These are phyloP conservation scores for Penicillium ucsense DNA, from an alignment of 495 filamentous ascomycete species.

Conservation along the genomic window DNA sequence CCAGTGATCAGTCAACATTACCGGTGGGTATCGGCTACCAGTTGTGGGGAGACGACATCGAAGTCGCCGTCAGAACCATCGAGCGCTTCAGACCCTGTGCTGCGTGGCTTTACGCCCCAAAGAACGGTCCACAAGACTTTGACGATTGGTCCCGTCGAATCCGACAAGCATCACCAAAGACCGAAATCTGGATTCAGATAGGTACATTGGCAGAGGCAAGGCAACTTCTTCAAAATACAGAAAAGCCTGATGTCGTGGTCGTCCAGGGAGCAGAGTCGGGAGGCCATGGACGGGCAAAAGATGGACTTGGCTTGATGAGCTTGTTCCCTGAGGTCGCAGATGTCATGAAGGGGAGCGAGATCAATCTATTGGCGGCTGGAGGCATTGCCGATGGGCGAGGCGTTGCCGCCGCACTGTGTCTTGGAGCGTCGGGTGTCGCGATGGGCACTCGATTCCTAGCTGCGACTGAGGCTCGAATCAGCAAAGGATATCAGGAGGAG, in stretches of 20 bases:
- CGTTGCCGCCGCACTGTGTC: slow-evolving; percentile 50
- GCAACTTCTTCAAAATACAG: slow-evolving; percentile 22
- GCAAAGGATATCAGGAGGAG: slow-evolving; percentile 48
- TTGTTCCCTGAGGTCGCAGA: slow-evolving; percentile 53
- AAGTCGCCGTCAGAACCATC: slow-evolving; percentile 32
- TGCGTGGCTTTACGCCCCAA: slow-evolving; percentile 62
- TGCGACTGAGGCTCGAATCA: slow-evolving; percentile 52
- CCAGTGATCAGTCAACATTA: slow-evolving; percentile 15
- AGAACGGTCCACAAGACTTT: slow-evolving; percentile 33
- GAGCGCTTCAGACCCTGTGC: slow-evolving; percentile 47
- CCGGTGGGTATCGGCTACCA: slow-evolving; percentile 58
- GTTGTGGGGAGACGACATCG: slow-evolving; percentile 43
- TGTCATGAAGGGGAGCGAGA: slow-evolving; percentile 31
- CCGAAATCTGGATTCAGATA: slow-evolving; percentile 60
- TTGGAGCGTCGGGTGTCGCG: slow-evolving; percentile 58
- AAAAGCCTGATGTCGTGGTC: slow-evolving; percentile 56
- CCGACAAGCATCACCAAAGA: slow-evolving; percentile 32
- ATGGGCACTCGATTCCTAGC: slow-evolving; percentile 68
- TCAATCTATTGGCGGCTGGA: slow-evolving; percentile 61
- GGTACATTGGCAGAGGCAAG: slow-evolving; percentile 49
- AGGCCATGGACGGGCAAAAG: slow-evolving; percentile 53
- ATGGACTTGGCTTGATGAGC: slow-evolving; percentile 48
- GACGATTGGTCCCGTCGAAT: slow-evolving; percentile 45
- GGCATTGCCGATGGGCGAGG: slow-evolving; percentile 62
- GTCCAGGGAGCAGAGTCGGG: slow-evolving; percentile 67